Evolutionary conservation across 2,329 filamentous ascomycete species (phyloP).

Genomic region (Bipolaris bicolor): DNA sequence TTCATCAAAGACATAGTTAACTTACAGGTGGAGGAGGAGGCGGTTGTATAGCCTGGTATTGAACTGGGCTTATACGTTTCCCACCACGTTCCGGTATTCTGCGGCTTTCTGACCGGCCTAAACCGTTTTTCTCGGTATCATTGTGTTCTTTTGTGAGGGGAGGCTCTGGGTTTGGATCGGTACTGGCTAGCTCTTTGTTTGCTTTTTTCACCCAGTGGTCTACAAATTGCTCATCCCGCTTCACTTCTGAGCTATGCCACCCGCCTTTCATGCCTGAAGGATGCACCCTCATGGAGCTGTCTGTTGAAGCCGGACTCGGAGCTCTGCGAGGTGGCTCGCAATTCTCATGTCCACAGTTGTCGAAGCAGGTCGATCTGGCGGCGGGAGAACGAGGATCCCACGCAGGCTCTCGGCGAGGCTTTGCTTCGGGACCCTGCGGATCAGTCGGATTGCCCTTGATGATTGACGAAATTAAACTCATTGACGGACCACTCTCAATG

Average conservation of each 20-base stretch:
- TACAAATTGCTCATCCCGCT: not conserved
- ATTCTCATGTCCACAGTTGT: not conserved
- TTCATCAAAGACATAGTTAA: not conserved
- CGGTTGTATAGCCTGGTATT: not conserved
- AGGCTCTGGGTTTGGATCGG: not conserved
- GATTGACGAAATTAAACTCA: not conserved
- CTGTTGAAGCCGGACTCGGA: not conserved
- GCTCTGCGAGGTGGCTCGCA: not conserved
- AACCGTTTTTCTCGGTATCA: not conserved
- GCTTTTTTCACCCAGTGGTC: not conserved
- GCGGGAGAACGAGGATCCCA: not conserved
- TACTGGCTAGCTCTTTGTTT: not conserved
- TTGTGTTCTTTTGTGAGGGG: not conserved
- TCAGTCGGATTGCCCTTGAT: not conserved
- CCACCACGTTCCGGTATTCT: not conserved
- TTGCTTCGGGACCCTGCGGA: not conserved
- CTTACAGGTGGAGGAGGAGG: slow-evolving; percentile 2
- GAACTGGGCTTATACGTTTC: not conserved
- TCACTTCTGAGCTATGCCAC: not conserved
- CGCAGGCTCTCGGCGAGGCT: not conserved
- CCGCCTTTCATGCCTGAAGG: not conserved
- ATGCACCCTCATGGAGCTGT: too few relatives aligned
- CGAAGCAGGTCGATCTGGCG: not conserved
- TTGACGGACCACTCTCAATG: not conserved
- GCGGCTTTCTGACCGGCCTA: not conserved